These are phyloP conservation scores for Russula griseocarnosa DNA, from an alignment of 768 basidiomycete species.

Conservation along the genomic window DNA sequence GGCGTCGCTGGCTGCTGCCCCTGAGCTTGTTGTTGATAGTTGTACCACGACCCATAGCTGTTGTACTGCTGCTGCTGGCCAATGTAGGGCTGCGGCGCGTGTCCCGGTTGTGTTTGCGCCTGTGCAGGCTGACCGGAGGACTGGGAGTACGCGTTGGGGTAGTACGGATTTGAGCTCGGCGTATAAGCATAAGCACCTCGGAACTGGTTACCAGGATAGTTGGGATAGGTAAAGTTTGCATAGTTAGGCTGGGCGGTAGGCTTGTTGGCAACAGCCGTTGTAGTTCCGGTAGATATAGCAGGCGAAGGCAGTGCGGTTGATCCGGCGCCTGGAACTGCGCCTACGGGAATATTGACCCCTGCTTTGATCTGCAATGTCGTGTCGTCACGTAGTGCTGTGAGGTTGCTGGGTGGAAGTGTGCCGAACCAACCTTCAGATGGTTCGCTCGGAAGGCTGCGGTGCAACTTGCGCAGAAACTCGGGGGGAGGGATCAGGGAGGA, in stretches of 20 bases:
- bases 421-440: constrained; percentile 70
- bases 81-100: constrained; percentile 39
- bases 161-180: constrained; percentile 36
- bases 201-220: constrained; percentile 34
- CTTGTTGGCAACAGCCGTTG: constrained; percentile 35
- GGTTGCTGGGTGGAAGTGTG: constrained; percentile 54
- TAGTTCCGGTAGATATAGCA: constrained; percentile 31
- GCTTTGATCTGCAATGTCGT: constrained; percentile 63
- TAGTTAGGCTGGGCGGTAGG: constrained; percentile 31
- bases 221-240: constrained; percentile 31
- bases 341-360: constrained; percentile 26
- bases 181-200: constrained; percentile 42
- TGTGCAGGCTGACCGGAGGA: constrained; percentile 31
- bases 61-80: constrained; percentile 41
- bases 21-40: constrained; percentile 37
- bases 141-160: constrained; percentile 33
- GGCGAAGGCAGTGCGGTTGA: constrained; percentile 22
- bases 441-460: constrained; percentile 60
- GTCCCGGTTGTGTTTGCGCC: constrained; percentile 29
- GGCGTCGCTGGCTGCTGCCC: constrained; percentile 42
- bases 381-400: constrained; percentile 68
- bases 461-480: constrained; percentile 62
- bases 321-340: constrained; percentile 20
- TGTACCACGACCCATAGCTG: constrained; percentile 43
- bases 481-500: constrained; percentile 59